Evolutionary conservation across 768 basidiomycete species (phyloP).

Genomic region (Xerocomellus dryophilus): DNA sequence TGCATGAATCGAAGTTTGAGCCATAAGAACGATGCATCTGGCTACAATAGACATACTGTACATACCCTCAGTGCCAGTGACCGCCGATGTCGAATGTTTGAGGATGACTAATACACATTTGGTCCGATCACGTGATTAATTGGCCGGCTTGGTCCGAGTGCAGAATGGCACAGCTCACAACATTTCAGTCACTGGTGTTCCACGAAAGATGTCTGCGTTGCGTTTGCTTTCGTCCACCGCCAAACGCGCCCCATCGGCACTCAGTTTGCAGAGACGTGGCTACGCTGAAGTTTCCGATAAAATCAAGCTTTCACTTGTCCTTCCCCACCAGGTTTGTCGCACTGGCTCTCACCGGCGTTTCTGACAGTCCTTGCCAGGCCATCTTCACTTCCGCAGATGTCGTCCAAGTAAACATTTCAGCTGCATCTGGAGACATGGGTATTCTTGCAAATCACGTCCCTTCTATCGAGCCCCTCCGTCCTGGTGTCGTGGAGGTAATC

Average conservation of each 20-base stretch:
- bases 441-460: constrained; percentile 98
- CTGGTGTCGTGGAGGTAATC: constrained; percentile 93
- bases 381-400: constrained; percentile 91
- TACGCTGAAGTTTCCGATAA: constrained; percentile 92
- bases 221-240: constrained; percentile 65
- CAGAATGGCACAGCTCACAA: background rate
- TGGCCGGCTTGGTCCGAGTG: constrained; percentile 31
- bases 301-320: constrained; percentile 87
- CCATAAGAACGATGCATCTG: constrained; percentile 4
- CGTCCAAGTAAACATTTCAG: constrained; percentile 92
- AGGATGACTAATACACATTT: background rate
- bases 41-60: background rate
- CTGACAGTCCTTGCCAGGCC: constrained; percentile 49
- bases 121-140: constrained; percentile 21
- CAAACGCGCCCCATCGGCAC: constrained; percentile 52
- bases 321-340: constrained; percentile 86
- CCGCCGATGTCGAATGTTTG: background rate
- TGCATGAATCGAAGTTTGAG: constrained; percentile 29
- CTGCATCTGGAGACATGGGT: constrained; percentile 97
- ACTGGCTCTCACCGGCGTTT: background rate
- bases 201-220: constrained; percentile 64
- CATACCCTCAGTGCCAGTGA: too few relatives aligned
- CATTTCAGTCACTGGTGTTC: background rate
- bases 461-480: constrained; percentile 91
- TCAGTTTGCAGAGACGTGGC: constrained; percentile 64